These are phyloP conservation scores for Aspergillus hortae DNA, from an alignment of 2,329 filamentous ascomycete genomes.

Conservation along the genomic window DNA sequence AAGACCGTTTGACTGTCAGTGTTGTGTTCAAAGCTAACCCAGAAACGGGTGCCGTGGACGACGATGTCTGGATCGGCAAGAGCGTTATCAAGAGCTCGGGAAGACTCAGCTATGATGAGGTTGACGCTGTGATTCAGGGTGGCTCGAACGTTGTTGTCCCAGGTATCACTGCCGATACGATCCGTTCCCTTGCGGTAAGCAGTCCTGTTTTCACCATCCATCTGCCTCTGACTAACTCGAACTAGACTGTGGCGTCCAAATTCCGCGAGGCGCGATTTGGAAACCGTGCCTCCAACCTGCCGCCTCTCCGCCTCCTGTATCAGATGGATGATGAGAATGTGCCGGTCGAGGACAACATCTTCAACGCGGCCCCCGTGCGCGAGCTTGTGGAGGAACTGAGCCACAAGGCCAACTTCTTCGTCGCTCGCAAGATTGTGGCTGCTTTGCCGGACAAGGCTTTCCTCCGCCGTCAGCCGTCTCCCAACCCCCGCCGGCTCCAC, in stretches of 20 bases:
- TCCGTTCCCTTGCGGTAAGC: conserved; percentile 72
- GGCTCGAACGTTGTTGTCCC: conserved; percentile 60
- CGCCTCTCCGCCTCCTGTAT: conserved; percentile 82
- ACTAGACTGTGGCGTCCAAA: conserved; percentile 73
- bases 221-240: not conserved
- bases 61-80: conserved; percentile 91
- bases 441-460: conserved; percentile 89
- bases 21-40: conserved; percentile 89
- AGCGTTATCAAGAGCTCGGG: conserved; percentile 87
- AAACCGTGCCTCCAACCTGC: conserved; percentile 72
- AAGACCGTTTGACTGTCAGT: conserved; percentile 87
- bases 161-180: conserved; percentile 67
- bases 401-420: conserved; percentile 86
- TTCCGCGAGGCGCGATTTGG: conserved; percentile 86
- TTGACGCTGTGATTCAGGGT: conserved; percentile 74
- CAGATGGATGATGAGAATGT: conserved; percentile 98
- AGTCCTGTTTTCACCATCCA: not conserved
- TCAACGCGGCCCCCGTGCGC: conserved; percentile 81
- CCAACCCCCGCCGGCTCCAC: conserved; percentile 82
- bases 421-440: conserved; percentile 76
- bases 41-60: conserved; percentile 75
- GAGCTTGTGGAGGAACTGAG: conserved; percentile 94
- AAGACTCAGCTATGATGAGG: conserved; percentile 78
- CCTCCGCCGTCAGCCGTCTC: conserved; percentile 78
- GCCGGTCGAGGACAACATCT: conserved; percentile 93